Percentiles rank a stretch among this genome's conserved stretches.
These are phyloP conservation scores for Trichosporon asahii DNA, from an alignment of 1,284 basidiomycete genomes.

Conservation along the genomic window DNA sequence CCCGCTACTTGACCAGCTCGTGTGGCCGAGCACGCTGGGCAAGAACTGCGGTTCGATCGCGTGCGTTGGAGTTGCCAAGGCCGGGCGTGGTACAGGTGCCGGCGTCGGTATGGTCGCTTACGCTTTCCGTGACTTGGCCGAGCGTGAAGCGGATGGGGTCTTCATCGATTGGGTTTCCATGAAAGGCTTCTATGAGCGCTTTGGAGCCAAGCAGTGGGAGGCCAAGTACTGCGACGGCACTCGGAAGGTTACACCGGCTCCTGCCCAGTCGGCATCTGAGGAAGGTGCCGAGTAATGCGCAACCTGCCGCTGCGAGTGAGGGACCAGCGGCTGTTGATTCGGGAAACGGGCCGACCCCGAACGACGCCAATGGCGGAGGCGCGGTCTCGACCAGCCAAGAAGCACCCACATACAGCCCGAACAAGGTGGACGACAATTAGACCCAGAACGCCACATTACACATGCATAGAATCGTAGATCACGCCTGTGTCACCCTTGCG, in stretches of 20 bases:
- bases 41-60: constrained; percentile 21
- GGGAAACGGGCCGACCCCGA: too few species aligned
- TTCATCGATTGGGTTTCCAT: constrained; percentile 35
- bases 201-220: constrained; percentile 26
- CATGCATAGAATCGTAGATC: neutral
- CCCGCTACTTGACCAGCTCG: constrained; percentile 16
- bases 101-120: constrained; percentile 27
- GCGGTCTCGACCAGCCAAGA: too few species aligned
- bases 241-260: neutral
- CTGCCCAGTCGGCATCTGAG: neutral
- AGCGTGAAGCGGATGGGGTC: constrained; percentile 29
- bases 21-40: constrained; percentile 27
- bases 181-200: constrained; percentile 29
- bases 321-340: too few species aligned
- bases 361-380: too few species aligned
- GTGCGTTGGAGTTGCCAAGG: constrained; percentile 27
- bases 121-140: constrained; percentile 19
- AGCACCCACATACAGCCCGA: neutral
- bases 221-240: constrained; percentile 16
- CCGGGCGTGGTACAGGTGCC: constrained; percentile 18
- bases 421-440: neutral
- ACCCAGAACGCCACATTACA: neutral
- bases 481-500: too few species aligned
- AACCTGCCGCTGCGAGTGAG: too few species aligned
- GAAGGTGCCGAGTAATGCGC: too few species aligned